Evolutionary conservation across 768 basidiomycete genomes (phyloP), one percentile per base, ranked within the genome.

Genomic region (Mycena polygramma): DNA sequence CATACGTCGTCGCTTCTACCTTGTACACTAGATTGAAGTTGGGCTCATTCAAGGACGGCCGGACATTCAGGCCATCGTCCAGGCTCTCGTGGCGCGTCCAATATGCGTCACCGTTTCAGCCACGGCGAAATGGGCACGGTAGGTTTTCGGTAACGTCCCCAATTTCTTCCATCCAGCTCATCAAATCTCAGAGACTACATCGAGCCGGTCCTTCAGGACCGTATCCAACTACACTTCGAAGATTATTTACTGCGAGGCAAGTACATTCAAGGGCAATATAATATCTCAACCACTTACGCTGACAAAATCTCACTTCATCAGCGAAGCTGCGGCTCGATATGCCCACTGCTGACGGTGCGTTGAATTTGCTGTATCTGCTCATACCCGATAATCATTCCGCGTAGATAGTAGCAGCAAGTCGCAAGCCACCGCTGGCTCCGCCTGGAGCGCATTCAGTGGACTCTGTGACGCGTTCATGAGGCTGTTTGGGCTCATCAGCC

Each of bases 271-370:
- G 9, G 5, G 39, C 17, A n/a, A 36, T 37, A 26, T n/a, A 19
- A 41, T 14, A 30, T 30, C 30, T 6, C 30, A 30, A 6, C 6
- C 30, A 30, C 5, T 8, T 7, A 39, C 39, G 22, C 36, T 45
- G 51, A 22, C 48, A 43, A 41, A 11, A 41, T 10, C 39, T 26
- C 15, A 15, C 24, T 4, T 7, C 14, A 13, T 1, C 30, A 71
- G 70, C 65, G 2, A 57, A 63, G 1, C 65, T 71, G 0, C 54
- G 59, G 35, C 60, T 67, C 30, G 70, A 71, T n/a, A 57, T 71
- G 36, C 65, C 70, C 1, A 71, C 70, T 0, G 46, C 65, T 10
- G 9, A 39, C 20, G 70, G 70, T 66, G 24, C 13, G 48, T 36
- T 48, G n/a, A n/a, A 41, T 41, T 15, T 11, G n/a, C n/a, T n/a